Percentiles rank a stretch among this genome's conserved stretches.
Conservation (phyloP, 2,329 filamentous ascomycete species). For the Boeremia lycopersici region DNA sequence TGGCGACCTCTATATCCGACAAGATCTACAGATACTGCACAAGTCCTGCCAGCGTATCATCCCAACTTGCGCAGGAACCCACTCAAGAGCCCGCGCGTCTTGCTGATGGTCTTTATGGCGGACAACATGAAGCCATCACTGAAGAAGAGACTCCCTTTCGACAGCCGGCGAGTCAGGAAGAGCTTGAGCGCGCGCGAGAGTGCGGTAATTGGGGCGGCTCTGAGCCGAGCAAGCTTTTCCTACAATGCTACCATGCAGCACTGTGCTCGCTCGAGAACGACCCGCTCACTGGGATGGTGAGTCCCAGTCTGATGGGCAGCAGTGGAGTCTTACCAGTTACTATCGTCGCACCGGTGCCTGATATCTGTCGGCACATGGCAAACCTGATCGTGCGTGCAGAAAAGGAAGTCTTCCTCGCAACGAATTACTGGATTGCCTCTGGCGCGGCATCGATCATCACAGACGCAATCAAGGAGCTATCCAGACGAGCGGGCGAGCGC, state of each 20-base stretch:
- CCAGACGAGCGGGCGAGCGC: constrained; percentile 64
- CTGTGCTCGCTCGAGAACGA: constrained; percentile 62
- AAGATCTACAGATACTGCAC: constrained; percentile 64
- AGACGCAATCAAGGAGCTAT: constrained; percentile 72
- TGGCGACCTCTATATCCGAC: constrained; percentile 24
- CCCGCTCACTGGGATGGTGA: constrained; percentile 60
- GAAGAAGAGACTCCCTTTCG: constrained; percentile 26
- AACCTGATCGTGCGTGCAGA: constrained; percentile 77
- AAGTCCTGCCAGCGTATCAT: constrained; percentile 61
- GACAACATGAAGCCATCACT: constrained; percentile 35
- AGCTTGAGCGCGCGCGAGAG: constrained; percentile 59
- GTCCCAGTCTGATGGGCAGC: constrained; percentile 64
- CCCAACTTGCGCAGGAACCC: constrained; percentile 61
- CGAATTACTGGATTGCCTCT: constrained; percentile 77
- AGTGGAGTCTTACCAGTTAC: constrained; percentile 71
- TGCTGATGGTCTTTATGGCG: constrained; percentile 62
- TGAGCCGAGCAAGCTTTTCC: constrained; percentile 70
- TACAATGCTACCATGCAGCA: constrained; percentile 70
- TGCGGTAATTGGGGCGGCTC: constrained; percentile 72
- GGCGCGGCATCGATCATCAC: constrained; percentile 71
- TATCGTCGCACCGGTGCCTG: constrained; percentile 71
- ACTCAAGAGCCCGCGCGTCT: constrained; percentile 59
- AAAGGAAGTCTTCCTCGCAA: constrained; percentile 74
- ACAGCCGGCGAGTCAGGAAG: constrained; percentile 38
- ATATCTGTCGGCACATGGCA: constrained; percentile 73